Conservation (phyloP, 1,284 basidiomycete genomes). For the Rhodotorula sp. region DNA sequence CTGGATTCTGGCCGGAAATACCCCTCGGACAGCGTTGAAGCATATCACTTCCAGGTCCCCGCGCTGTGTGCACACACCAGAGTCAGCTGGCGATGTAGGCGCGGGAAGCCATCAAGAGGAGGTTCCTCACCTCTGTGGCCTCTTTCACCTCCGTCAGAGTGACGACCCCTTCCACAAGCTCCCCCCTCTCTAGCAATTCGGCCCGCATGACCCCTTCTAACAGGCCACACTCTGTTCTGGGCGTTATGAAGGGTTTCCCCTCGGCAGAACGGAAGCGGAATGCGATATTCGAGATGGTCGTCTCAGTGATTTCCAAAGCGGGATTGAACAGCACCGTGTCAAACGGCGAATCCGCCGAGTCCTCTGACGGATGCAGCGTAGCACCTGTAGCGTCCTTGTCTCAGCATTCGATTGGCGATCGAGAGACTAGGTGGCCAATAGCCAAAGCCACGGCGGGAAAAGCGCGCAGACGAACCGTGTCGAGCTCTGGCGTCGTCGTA, state of each 20-base stretch:
- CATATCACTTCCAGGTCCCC: conserved; percentile 22
- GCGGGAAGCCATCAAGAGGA: not conserved
- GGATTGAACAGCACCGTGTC: conserved; percentile 31
- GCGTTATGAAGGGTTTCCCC: conserved; percentile 6
- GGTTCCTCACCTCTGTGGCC: conserved; percentile 12
- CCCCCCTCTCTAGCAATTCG: conserved; percentile 24
- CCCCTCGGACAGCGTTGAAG: conserved; percentile 36
- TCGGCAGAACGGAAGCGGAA: not conserved
- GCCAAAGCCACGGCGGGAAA: too few species aligned
- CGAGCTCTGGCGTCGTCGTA: conserved; percentile 27
- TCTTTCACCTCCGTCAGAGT: conserved; percentile 4
- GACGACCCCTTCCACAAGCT: conserved; percentile 15
- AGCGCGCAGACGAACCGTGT: conserved; percentile 7
- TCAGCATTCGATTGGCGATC: too few species aligned
- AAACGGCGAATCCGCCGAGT: conserved; percentile 12
- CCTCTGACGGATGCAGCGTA: not conserved
- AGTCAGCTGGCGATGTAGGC: not conserved
- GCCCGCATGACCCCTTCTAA: conserved; percentile 22
- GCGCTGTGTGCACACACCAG: not conserved
- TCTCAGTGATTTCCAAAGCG: conserved; percentile 22
- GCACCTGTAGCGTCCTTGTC: conserved; percentile 14
- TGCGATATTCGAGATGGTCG: conserved; percentile 36
- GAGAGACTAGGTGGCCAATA: not conserved
- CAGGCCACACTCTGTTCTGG: conserved; percentile 2
- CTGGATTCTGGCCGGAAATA: conserved; percentile 13